These are phyloP conservation scores for Piper betle DNA, from an alignment of 164 flowering plant species.

Conservation along the genomic window DNA sequence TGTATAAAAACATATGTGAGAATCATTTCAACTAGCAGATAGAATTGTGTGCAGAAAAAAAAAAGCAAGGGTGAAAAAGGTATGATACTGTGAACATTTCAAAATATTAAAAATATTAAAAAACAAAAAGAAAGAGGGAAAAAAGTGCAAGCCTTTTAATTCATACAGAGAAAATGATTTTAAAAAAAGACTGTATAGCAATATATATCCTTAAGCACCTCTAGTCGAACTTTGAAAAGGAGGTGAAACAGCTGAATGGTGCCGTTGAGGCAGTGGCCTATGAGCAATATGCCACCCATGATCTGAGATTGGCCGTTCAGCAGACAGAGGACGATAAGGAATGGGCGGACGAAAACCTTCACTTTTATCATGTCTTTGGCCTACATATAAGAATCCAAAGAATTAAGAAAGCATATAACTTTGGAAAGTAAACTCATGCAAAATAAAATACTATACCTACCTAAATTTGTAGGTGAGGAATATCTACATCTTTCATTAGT, in stretches of 20 bases:
- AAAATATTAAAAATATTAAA: no score
- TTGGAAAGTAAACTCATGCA: neutral
- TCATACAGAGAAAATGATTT: no score
- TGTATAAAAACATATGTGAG: slow-evolving; percentile 3
- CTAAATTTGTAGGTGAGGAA: slow-evolving; percentile 34
- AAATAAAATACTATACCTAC: slow-evolving; percentile 16
- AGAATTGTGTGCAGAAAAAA: neutral
- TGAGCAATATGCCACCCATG: slow-evolving; percentile 53
- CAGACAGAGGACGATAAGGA: slow-evolving; percentile 24
- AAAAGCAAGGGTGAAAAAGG: neutral
- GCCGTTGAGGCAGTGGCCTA: slow-evolving; percentile 37
- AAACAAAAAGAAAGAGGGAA: no score
- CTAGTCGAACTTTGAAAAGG: slow-evolving; percentile 29
- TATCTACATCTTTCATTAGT: slow-evolving; percentile 42
- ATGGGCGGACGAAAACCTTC: slow-evolving; percentile 25
- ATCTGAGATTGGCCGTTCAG: slow-evolving; percentile 32
- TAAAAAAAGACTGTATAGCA: neutral
- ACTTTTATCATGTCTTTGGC: slow-evolving; percentile 16
- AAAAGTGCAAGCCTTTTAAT: no score
- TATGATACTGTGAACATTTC: no score
- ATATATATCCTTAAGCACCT: slow-evolving; percentile 15
- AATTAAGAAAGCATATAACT: slow-evolving; percentile 4
- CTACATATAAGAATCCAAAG: neutral
- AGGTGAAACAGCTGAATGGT: slow-evolving; percentile 31
- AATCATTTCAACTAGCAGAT: neutral